Percentiles rank a stretch among this genome's conserved stretches.
Evolutionary conservation across 1,284 basidiomycete species (phyloP).

Genomic region (Rhodotorula sp.): DNA sequence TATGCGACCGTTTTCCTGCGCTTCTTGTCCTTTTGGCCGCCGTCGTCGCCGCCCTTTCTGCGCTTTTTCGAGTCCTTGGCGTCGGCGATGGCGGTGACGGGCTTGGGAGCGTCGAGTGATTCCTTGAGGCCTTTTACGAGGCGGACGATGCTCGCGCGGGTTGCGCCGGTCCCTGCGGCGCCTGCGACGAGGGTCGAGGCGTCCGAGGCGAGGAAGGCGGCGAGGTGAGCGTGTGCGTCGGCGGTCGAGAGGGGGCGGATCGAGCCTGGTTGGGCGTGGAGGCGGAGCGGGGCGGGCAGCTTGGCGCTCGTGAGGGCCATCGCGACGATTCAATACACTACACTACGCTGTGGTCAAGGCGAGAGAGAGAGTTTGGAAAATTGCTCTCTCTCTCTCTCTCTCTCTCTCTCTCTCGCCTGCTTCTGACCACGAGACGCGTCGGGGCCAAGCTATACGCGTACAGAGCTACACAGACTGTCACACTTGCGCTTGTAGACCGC

Average conservation of each 20-base stretch:
- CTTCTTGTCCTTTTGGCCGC: conserved; percentile 16
- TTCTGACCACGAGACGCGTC: too few species aligned
- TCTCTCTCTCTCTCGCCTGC: too few species aligned
- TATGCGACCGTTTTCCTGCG: conserved; percentile 23
- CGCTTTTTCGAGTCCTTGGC: conserved; percentile 19
- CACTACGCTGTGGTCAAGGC: background rate
- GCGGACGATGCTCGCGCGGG: conserved; percentile 17
- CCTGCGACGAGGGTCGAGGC: conserved; percentile 13
- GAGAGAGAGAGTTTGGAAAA: background rate
- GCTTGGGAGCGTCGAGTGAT: conserved; percentile 9
- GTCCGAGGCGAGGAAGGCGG: conserved; percentile 18
- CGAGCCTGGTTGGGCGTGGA: background rate
- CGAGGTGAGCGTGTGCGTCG: conserved; percentile 4
- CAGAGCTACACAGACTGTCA: too few species aligned
- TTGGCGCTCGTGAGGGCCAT: conserved; percentile 17
- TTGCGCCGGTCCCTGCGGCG: conserved; percentile 16
- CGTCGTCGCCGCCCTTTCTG: conserved; percentile 25
- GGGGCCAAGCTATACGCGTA: too few species aligned
- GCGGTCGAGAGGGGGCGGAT: conserved; percentile 1
- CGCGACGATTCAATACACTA: background rate
- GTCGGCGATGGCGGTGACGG: background rate
- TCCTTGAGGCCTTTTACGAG: conserved; percentile 26
- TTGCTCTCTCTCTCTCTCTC: background rate
- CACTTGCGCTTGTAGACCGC: too few species aligned
- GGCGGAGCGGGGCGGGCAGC: conserved; percentile 35